Conservation (phyloP, 352 stramenopile species). For the Peronospora belbahrii region DNA sequence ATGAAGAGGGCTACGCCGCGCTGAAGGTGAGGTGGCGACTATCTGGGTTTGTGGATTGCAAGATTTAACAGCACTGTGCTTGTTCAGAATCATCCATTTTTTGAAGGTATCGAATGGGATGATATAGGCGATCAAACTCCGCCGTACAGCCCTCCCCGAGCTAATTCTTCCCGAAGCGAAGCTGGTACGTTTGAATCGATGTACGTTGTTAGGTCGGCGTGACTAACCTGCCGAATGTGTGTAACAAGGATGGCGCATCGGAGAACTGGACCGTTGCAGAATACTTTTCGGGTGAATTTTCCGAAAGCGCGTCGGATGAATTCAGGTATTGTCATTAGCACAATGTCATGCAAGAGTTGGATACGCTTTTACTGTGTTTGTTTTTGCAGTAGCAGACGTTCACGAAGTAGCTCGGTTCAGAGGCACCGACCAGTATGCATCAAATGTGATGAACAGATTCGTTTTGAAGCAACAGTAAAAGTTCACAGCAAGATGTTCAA, state of each 20-base stretch:
- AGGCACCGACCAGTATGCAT: slow-evolving; percentile 49
- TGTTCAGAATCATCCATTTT: slow-evolving; percentile 64
- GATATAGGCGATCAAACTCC: slow-evolving; percentile 40
- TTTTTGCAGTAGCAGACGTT: slow-evolving; percentile 29
- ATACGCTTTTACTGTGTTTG: background rate
- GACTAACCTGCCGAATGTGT: slow-evolving; percentile 4
- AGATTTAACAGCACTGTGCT: slow-evolving; percentile 4
- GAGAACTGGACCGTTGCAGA: slow-evolving; percentile 78
- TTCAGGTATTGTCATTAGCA: slow-evolving; percentile 26
- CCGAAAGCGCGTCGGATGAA: slow-evolving; percentile 60
- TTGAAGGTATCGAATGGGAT: slow-evolving; percentile 71
- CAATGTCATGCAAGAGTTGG: background rate
- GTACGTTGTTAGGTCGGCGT: background rate
- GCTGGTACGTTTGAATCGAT: slow-evolving; percentile 24
- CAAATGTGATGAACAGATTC: slow-evolving; percentile 54
- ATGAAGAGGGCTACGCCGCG: slow-evolving; percentile 55
- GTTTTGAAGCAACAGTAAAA: slow-evolving; percentile 69
- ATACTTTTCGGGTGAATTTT: slow-evolving; percentile 79
- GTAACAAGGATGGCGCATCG: slow-evolving; percentile 50
- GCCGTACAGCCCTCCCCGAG: slow-evolving; percentile 48
- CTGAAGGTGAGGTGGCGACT: slow-evolving; percentile 42
- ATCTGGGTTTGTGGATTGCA: background rate
- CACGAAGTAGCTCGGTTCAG: slow-evolving; percentile 55
- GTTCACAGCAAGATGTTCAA: slow-evolving; percentile 75
- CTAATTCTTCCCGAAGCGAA: slow-evolving; percentile 55